A percentile compares a stretch with the other conserved stretches of the same genome.
Evolutionary conservation across 202 grass and related monocot species (phyloP).

Genomic region (Carex arenaria): DNA sequence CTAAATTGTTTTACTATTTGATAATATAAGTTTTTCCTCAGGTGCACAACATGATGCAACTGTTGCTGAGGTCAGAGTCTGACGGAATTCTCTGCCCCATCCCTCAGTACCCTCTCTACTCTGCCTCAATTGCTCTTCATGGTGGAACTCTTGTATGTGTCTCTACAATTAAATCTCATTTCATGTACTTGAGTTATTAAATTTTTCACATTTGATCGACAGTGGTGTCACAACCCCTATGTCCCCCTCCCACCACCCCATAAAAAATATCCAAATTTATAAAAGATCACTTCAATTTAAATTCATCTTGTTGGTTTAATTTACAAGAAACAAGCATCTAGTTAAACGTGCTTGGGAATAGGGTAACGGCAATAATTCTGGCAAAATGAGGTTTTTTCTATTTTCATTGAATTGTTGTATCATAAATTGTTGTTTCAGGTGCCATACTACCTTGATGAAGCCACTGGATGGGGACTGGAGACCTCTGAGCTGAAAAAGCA

Average conservation of each 20-base stretch:
- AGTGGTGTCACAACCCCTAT: neutral
- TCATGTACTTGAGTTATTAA: neutral
- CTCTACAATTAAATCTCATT: neutral
- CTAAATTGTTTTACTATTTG: constrained; percentile 15
- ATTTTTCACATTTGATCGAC: neutral
- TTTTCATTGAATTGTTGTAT: neutral
- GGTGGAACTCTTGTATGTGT: constrained; percentile 90
- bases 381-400: neutral
- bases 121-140: constrained; percentile 90
- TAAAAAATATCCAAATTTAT: neutral
- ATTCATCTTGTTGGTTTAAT: neutral
- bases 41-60: constrained; percentile 99
- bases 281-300: neutral
- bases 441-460: constrained; percentile 96
- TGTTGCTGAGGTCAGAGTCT: constrained; percentile 86
- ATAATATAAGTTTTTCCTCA: constrained; percentile 26
- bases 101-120: constrained; percentile 94
- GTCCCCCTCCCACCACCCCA: too few relatives aligned
- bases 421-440: constrained; percentile 50
- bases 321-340: neutral
- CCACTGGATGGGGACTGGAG: constrained; percentile 93
- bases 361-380: neutral
- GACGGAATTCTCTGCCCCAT: constrained; percentile 93
- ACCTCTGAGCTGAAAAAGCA: constrained; percentile 85
- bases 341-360: neutral